A percentile compares a stretch with the other conserved stretches of the same genome.
Conservation (phyloP, 148 eudicot genomes). For the Dysphania ambrosioides region DNA sequence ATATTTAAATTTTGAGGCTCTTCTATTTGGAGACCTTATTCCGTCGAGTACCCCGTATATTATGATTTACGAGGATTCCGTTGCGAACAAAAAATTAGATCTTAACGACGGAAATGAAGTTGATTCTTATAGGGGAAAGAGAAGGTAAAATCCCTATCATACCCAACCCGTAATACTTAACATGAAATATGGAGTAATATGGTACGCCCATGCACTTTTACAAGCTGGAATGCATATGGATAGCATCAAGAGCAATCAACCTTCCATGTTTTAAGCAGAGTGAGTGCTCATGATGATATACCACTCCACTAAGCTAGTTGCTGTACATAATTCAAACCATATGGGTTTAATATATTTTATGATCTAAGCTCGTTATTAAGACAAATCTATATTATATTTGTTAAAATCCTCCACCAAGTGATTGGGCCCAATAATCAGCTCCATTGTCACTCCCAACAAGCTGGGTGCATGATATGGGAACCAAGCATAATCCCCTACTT, state of each 20-base stretch:
- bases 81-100: too few species aligned
- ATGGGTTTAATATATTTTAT: conserved; percentile 3
- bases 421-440: conserved; percentile 74
- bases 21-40: too few species aligned
- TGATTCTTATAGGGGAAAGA: not conserved
- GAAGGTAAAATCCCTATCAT: not conserved
- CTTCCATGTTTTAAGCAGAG: conserved; percentile 25
- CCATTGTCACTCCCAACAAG: conserved; percentile 61
- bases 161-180: not conserved
- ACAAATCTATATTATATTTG: not conserved
- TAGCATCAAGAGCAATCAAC: conserved; percentile 50
- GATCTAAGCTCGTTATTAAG: not conserved
- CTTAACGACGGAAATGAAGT: not conserved
- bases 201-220: conserved; percentile 8
- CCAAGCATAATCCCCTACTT: conserved; percentile 74
- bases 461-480: conserved; percentile 61
- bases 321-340: conserved; percentile 19
- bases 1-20: too few species aligned
- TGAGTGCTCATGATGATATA: conserved; percentile 55
- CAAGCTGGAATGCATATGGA: not conserved
- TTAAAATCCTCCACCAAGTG: conserved; percentile 56
- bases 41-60: too few species aligned
- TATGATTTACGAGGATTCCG: too few species aligned
- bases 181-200: not conserved
- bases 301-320: conserved; percentile 20